Evolutionary conservation across 768 basidiomycete genomes (phyloP).

Genomic region (Phlebiopsis gigantea): DNA sequence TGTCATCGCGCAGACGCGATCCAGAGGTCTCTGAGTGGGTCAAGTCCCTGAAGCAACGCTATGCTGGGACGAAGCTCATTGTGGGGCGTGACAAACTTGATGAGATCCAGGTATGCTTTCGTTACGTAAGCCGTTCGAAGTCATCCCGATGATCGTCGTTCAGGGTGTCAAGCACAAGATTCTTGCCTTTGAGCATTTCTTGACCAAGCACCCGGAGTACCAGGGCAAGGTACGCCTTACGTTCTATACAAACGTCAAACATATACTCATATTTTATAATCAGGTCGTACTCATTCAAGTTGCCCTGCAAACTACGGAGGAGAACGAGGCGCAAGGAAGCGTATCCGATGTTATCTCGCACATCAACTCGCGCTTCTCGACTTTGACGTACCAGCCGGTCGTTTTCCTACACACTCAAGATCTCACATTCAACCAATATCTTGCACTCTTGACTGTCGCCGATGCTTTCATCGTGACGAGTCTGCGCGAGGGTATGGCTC

Average conservation of each 20-base stretch:
- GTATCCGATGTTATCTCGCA: slow-evolving; percentile 74
- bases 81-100: slow-evolving; percentile 89
- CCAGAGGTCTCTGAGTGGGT: slow-evolving; percentile 84
- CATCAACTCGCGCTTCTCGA: slow-evolving; percentile 80
- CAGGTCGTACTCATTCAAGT: slow-evolving; percentile 83
- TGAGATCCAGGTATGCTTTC: slow-evolving; percentile 56
- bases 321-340: slow-evolving; percentile 67
- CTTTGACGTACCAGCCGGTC: slow-evolving; percentile 81
- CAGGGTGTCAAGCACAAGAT: slow-evolving; percentile 67
- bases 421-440: slow-evolving; percentile 79
- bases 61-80: slow-evolving; percentile 80
- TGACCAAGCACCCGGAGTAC: slow-evolving; percentile 75
- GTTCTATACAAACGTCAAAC: background rate
- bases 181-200: slow-evolving; percentile 75
- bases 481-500: slow-evolving; percentile 84
- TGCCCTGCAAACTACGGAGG: slow-evolving; percentile 76
- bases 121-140: background rate
- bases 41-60: slow-evolving; percentile 69
- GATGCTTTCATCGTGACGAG: slow-evolving; percentile 85
- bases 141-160: background rate
- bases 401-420: slow-evolving; percentile 84
- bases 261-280: background rate
- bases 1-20: slow-evolving; percentile 42
- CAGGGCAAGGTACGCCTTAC: slow-evolving; percentile 53
- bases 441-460: slow-evolving; percentile 74